Conservation (phyloP, 2,329 filamentous ascomycete species). For the Zymoseptoria passerinii region DNA sequence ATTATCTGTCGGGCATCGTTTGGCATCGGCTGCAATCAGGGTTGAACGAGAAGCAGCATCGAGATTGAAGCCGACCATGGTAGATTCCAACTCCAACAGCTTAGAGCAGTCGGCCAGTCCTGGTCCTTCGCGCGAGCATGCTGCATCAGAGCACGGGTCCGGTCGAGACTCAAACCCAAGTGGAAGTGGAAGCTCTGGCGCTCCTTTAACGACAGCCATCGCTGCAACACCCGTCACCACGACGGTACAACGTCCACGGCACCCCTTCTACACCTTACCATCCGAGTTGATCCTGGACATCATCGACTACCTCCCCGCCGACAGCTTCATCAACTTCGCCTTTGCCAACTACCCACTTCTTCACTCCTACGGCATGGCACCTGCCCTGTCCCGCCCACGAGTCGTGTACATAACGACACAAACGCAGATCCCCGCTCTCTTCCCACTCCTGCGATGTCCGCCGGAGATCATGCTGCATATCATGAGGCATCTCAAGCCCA, state of each 20-base stretch:
- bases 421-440: conserved; percentile 23
- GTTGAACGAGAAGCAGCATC: conserved; percentile 14
- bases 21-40: conserved; percentile 25
- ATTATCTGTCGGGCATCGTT: conserved; percentile 42
- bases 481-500: conserved; percentile 30
- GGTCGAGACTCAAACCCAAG: not conserved
- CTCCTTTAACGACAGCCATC: conserved; percentile 2
- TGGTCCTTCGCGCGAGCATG: not conserved
- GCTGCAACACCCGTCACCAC: not conserved
- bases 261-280: conserved; percentile 36
- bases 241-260: conserved; percentile 8
- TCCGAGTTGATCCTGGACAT: conserved; percentile 41
- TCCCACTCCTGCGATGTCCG: conserved; percentile 29
- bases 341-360: conserved; percentile 41
- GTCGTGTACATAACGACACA: conserved; percentile 26
- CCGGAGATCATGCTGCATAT: conserved; percentile 36
- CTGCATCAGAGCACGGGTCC: not conserved
- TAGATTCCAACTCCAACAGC: no score
- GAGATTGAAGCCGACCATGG: conserved; percentile 15
- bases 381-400: conserved; percentile 24
- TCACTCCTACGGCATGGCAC: conserved; percentile 31
- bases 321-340: conserved; percentile 38
- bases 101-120: not conserved
- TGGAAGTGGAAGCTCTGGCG: not conserved
- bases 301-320: conserved; percentile 33